Percentiles rank a stretch among this genome's conserved stretches.
Conservation (phyloP, 257 asterid genomes). For the Ilex aquifolium region DNA sequence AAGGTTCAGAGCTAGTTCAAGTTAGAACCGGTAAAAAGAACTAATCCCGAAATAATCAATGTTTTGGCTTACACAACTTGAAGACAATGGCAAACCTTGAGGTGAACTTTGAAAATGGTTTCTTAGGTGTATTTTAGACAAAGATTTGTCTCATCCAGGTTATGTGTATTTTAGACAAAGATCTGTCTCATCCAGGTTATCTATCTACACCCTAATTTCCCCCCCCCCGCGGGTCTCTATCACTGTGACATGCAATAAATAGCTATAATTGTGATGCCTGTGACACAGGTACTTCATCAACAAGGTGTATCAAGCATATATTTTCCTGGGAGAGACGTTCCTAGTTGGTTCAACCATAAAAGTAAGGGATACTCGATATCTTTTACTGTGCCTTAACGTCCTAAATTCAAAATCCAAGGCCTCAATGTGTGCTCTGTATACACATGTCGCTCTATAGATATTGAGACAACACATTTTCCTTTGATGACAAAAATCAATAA, state of each 20-base stretch:
- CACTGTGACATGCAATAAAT: not conserved
- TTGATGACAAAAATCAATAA: not conserved
- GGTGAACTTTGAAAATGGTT: too few relatives aligned
- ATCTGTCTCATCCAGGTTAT: too few relatives aligned
- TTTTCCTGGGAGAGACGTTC: not conserved
- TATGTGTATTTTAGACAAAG: too few relatives aligned
- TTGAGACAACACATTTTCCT: too few relatives aligned
- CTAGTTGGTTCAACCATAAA: conserved; percentile 2
- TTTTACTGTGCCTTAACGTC: conserved; percentile 3
- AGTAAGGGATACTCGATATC: not conserved
- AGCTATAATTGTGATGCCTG: not conserved
- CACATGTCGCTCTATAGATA: not conserved
- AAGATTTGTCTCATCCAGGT: too few relatives aligned
- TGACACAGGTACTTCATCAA: not conserved
- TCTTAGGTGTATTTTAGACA: too few relatives aligned
- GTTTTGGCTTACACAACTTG: too few relatives aligned
- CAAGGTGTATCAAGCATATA: not conserved
- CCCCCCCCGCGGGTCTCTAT: not conserved
- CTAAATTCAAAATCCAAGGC: not conserved
- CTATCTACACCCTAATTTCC: too few relatives aligned
- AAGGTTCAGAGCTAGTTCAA: too few relatives aligned
- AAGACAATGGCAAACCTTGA: too few relatives aligned
- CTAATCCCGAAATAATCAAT: too few relatives aligned
- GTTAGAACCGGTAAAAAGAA: too few relatives aligned
- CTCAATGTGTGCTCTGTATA: not conserved